Evolutionary conservation across 2,329 filamentous ascomycete genomes (phyloP), one percentile per base, ranked within the genome.

Genomic region (Colletotrichum gigasporum): DNA sequence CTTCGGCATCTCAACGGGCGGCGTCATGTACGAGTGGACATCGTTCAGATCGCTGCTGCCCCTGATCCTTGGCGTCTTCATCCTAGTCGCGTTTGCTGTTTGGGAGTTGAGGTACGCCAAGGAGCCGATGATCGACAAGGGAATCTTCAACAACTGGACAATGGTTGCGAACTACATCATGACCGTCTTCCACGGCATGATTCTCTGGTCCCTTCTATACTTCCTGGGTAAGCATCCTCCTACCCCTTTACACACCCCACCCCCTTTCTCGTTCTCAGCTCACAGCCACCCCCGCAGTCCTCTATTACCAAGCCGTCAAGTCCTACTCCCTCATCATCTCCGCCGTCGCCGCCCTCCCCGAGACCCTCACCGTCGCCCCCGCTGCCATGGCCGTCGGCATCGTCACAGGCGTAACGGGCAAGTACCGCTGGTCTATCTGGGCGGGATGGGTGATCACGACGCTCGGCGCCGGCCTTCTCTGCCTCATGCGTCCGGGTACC

Each of bases 1-100:
- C 39, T 86, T 90, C 44, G 85, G 87, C 0, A 71, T 91, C 4
- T 88, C 87, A 2, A 89, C 87, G 81, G 90, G 88, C 9, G 89
- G 88, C 35, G 82, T 90, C 8, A 85, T 89, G 76, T 91, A 90
- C 71, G 70, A 81, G 0, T 92, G 90, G 90, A 72, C 77, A 44
- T 87, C 83, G 3, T 90, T 85, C 82, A 80, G 82, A 2, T 89
- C 87, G 0, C 76, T 92, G 2, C 81, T 89, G 1, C 90, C 89
- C 0, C 75, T 92, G 12, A 72, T 87, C 3, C 37, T 91, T 8
- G 88, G 89, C 2, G 71, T 77, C 0, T 73, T 77, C 1, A 83
- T 85, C 2, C 73, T 91, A 3, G 68, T 83, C 2, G 76, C 69
- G 6, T 89, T 89, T 69, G 77, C 80, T 9, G 74, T 84, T 22